These are phyloP conservation scores for Suhomyces wounanorum DNA, from an alignment of 1,139 yeast genomes.

Conservation along the genomic window DNA sequence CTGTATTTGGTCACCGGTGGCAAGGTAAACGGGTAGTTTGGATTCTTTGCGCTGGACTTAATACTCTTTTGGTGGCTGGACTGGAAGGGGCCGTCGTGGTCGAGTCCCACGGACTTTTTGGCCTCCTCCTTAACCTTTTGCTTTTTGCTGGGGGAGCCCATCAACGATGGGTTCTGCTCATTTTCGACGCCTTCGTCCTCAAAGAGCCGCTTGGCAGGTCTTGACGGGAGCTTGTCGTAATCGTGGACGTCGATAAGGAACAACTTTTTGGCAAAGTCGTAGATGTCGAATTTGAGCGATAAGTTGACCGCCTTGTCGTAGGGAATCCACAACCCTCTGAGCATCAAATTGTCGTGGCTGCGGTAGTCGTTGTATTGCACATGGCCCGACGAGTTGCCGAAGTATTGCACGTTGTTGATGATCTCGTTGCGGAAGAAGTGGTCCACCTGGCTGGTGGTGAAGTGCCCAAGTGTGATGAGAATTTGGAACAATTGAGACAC, in stretches of 20 bases:
- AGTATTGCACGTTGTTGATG: conserved; percentile 34
- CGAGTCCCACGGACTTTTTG: conserved; percentile 1
- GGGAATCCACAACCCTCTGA: conserved; percentile 48
- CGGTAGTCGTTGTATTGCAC: conserved; percentile 33
- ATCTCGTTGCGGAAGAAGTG: conserved; percentile 39
- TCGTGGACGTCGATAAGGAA: conserved; percentile 51
- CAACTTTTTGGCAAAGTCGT: conserved; percentile 40
- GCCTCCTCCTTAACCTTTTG: conserved; percentile 1
- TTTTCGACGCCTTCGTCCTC: conserved; percentile 19
- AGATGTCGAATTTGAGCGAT: conserved; percentile 45
- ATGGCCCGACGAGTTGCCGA: conserved; percentile 19
- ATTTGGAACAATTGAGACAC: conserved; percentile 41
- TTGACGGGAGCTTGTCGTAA: conserved; percentile 44
- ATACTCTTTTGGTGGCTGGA: conserved; percentile 3
- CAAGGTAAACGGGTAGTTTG: conserved; percentile 25
- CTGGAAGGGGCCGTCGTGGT: not conserved
- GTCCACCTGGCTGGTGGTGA: conserved; percentile 28
- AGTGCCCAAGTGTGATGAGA: conserved; percentile 32
- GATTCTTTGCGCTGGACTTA: conserved; percentile 12
- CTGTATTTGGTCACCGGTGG: conserved; percentile 22
- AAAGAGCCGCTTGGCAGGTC: conserved; percentile 20
- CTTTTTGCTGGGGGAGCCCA: conserved; percentile 11
- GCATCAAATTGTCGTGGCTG: conserved; percentile 25
- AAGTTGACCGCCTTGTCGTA: conserved; percentile 47
- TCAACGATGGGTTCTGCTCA: conserved; percentile 15